phyloP scores from a whole-genome alignment of 2,329 filamentous ascomycete species.

The Furcasterigmium sp. region DNA sequence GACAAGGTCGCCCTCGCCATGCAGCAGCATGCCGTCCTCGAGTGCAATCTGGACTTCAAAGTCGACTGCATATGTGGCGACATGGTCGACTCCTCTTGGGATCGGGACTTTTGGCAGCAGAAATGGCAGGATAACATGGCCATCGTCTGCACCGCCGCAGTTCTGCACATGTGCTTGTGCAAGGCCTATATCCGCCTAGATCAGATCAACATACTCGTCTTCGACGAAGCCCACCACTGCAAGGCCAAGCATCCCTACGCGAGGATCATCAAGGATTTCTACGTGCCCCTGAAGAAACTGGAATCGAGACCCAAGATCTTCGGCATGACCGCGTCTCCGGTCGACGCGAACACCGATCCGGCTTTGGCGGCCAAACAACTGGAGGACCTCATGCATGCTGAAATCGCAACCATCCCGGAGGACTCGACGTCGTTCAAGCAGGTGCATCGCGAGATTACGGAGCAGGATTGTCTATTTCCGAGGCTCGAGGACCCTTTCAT shows the following conservation, averaged over 20 bases:
- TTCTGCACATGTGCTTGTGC: slow-evolving; percentile 72
- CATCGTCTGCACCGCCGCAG: slow-evolving; percentile 87
- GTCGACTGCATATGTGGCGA: slow-evolving; percentile 72
- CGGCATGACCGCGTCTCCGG: slow-evolving; percentile 94
- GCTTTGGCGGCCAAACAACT: slow-evolving; percentile 65
- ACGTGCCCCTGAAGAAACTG: slow-evolving; percentile 44
- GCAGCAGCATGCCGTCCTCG: slow-evolving; percentile 80
- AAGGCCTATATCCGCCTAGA: slow-evolving; percentile 76
- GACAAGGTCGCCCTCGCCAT: slow-evolving; percentile 86
- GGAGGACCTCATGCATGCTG: slow-evolving; percentile 71
- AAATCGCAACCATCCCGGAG: slow-evolving; percentile 68
- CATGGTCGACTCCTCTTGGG: slow-evolving; percentile 42
- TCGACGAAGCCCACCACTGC: slow-evolving; percentile 94
- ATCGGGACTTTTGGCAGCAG: slow-evolving; percentile 43
- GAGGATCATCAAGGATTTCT: slow-evolving; percentile 83
- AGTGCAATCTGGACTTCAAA: slow-evolving; percentile 72
- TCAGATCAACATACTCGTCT: slow-evolving; percentile 83
- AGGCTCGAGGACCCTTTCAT: slow-evolving; percentile 44
- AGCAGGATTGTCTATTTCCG: slow-evolving; percentile 40
- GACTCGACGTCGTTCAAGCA: slow-evolving; percentile 25
- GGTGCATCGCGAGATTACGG: slow-evolving; percentile 46
- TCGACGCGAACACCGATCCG: slow-evolving; percentile 76
- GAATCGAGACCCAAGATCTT: slow-evolving; percentile 68
- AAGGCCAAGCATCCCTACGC: slow-evolving; percentile 94
- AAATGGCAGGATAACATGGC: slow-evolving; percentile 65